Evolutionary conservation across 2,329 filamentous ascomycete species (phyloP), one percentile per base, ranked within the genome.

Genomic region (Arthrobotrys musiformis): DNA sequence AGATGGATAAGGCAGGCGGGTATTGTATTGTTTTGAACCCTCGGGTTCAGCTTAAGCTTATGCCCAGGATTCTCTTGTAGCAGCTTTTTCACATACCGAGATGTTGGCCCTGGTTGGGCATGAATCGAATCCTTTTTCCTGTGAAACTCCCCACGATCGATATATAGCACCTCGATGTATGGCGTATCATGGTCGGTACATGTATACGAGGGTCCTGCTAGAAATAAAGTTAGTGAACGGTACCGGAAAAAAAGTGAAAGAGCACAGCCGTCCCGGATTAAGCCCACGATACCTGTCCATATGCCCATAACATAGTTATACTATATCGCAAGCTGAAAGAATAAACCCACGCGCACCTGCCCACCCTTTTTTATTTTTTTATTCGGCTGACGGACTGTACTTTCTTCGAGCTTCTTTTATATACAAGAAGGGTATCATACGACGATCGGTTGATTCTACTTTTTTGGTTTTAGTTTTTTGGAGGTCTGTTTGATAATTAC

Each of bases 241-340:
- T n/a, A n/a, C n/a, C n/a, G n/a, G n/a, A n/a, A n/a, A 17, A 17
- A 62, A 46, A n/a, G 7, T 8, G n/a, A 30, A 48, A 46, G 33
- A 40, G 26, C 54, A 70, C 66, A 70, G 66, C 66, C 66, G 42
- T 70, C 40, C 26, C 28, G 19, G 11, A 33, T 33, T 33, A 7
- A n/a, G n/a, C n/a, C n/a, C n/a, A n/a, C n/a, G n/a, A n/a, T n/a
- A n/a, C n/a, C n/a, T n/a, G n/a, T n/a, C n/a, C n/a, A n/a, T n/a
- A n/a, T n/a, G n/a, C n/a, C n/a, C n/a, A n/a, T n/a, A n/a, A n/a
- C n/a, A n/a, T n/a, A n/a, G n/a, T n/a, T n/a, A n/a, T n/a, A n/a
- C n/a, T n/a, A n/a, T n/a, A n/a, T n/a, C n/a, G 17, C 28, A 1
- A 62, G 58, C 58, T 48, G 54, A 58, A 40, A 26, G 30, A 40